Base-by-base conservation (phyloP, 73 alveolate genomes). In the Paramecium primaurelia region DNA sequence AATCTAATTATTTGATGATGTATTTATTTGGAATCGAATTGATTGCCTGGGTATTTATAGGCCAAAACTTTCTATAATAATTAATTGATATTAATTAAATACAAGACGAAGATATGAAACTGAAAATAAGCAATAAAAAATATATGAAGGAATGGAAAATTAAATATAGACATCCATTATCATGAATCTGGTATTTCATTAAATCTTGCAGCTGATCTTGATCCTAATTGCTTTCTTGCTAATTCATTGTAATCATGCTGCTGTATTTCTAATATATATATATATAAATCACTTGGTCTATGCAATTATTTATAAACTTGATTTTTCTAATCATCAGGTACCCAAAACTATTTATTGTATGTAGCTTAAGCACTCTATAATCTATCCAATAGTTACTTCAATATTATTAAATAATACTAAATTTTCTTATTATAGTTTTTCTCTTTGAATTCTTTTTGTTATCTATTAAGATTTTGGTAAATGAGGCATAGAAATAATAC, bases 121-220 rank as follows among this genome's bases (percentile, higher is more conserved):
- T n/a, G 20, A 75, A 42, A 75, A 30, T 38, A 30, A 42, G 47
- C 47, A 22, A 75, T 75, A 36, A 75, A 25, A 42, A 75, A 75
- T 36, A 38, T 38, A 38, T 75, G 60, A 75, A 42, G 34, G 88
- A 75, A 75, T 75, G 88, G 88, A 75, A 75, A 75, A 75, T 75
- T 26, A 38, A 75, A 75, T 75, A 75, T 75, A 75, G 58, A 42
- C 88, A 75, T 75, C 88, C 88, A 75, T 75, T 75, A 75, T 64
- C 84, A 64, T 75, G 58, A 75, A 75, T 75, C 60, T 75, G 11
- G 58, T 30, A 11, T 10, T 36, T 36, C 88, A 75, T 22, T 22
- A 75, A 38, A 8, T 38, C 88, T 75, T 75, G 88, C 60, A 4
- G 88, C 60, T 42, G 60, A 38, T 75, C 88, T 75, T 9, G 88